Percentiles rank a stretch among this genome's conserved stretches.
These are phyloP conservation scores for Tolypocladium pustulatum DNA, from an alignment of 2,329 filamentous ascomycete genomes.

Conservation along the genomic window DNA sequence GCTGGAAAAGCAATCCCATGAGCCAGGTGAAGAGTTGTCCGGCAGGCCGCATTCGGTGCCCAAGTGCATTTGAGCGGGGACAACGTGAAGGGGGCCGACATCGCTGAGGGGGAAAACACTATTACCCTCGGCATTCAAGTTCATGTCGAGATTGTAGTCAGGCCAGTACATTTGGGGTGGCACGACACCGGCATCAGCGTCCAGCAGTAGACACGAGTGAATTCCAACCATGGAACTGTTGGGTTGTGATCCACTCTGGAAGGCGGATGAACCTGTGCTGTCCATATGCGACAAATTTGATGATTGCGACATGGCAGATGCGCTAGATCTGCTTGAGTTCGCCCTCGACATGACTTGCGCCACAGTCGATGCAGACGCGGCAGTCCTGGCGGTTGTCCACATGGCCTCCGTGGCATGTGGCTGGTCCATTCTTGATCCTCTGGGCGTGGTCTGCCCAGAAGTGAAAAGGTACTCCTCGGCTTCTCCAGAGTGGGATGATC, in stretches of 20 bases:
- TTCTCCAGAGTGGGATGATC: conserved; percentile 39
- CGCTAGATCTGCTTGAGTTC: conserved; percentile 26
- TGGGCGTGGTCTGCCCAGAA: conserved; percentile 44
- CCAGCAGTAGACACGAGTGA: conserved; percentile 41
- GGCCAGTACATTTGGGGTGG: conserved; percentile 41
- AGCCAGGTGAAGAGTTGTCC: conserved; percentile 39
- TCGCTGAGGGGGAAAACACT: conserved; percentile 32
- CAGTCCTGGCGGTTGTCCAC: conserved; percentile 32
- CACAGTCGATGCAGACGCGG: conserved; percentile 18
- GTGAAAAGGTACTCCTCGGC: conserved; percentile 43
- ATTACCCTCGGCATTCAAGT: conserved; percentile 30
- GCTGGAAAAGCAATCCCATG: conserved; percentile 43
- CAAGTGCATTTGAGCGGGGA: conserved; percentile 44
- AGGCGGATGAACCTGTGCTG: conserved; percentile 35
- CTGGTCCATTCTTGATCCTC: conserved; percentile 35
- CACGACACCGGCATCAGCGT: conserved; percentile 35
- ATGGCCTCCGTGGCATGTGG: conserved; percentile 35
- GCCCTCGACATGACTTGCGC: conserved; percentile 29
- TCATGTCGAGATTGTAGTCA: conserved; percentile 33
- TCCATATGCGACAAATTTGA: conserved; percentile 41
- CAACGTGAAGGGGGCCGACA: conserved; percentile 38
- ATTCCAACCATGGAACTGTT: conserved; percentile 32
- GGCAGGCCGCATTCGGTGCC: conserved; percentile 39
- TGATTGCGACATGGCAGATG: conserved; percentile 38
- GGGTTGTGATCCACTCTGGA: conserved; percentile 28